Evolutionary conservation across 2,329 filamentous ascomycete species (phyloP).

Genomic region (Tolypocladium pustulatum): DNA sequence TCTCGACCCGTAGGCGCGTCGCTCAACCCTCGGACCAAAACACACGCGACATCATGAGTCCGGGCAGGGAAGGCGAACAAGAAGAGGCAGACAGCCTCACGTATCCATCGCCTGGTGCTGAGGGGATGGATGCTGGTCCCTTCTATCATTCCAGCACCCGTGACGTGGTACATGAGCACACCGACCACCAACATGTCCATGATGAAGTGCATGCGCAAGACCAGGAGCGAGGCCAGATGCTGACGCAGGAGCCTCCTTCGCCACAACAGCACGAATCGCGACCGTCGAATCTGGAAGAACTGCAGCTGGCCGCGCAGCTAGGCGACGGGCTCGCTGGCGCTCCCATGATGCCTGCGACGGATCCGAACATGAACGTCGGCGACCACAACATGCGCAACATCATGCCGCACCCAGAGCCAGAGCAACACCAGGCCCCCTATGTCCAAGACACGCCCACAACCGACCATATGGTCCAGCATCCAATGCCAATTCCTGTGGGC

Average conservation of each 20-base stretch:
- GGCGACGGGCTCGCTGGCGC: conserved; percentile 40
- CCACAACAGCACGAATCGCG: conserved; percentile 30
- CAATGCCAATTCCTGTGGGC: conserved; percentile 23
- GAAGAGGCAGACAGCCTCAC: conserved; percentile 27
- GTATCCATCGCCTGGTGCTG: conserved; percentile 36
- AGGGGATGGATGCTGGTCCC: conserved; percentile 29
- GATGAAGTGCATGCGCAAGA: conserved; percentile 18
- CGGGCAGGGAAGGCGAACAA: conserved; percentile 21
- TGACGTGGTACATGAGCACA: conserved; percentile 20
- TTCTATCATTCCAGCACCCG: conserved; percentile 31
- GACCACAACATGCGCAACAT: conserved; percentile 32
- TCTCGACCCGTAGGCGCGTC: background rate
- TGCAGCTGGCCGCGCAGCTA: conserved; percentile 48
- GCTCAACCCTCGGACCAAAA: background rate
- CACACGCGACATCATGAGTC: conserved; percentile 15
- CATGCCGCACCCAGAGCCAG: conserved; percentile 29
- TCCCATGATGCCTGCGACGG: conserved; percentile 37
- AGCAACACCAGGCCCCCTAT: conserved; percentile 26
- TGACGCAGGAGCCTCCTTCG: conserved; percentile 21
- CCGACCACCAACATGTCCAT: conserved; percentile 18
- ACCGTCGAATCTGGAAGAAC: conserved; percentile 40
- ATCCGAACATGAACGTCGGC: conserved; percentile 31
- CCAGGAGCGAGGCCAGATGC: conserved; percentile 19
- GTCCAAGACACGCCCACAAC: conserved; percentile 25
- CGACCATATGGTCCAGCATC: conserved; percentile 25